These are phyloP conservation scores for Alternaria incomplexa DNA, from an alignment of 2,329 filamentous ascomycete genomes.

Conservation along the genomic window DNA sequence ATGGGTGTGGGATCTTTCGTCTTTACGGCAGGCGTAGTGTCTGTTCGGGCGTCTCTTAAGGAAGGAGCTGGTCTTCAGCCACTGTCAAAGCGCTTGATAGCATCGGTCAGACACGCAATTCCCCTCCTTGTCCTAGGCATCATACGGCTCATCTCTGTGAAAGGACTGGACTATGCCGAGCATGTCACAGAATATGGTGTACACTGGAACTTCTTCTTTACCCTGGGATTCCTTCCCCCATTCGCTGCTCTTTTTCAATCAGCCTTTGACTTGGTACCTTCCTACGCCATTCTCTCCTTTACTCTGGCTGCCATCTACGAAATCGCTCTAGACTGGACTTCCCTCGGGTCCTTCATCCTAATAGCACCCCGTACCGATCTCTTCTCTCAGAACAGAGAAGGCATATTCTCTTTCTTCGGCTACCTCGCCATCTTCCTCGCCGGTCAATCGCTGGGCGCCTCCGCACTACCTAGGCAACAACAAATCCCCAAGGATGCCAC, in stretches of 20 bases:
- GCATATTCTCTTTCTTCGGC: constrained; percentile 91
- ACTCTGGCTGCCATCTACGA: constrained; percentile 75
- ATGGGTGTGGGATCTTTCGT: constrained; percentile 97
- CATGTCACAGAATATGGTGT: constrained; percentile 98
- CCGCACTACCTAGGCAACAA: constrained; percentile 69
- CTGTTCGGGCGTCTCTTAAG: constrained; percentile 79
- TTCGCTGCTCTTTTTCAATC: constrained; percentile 86
- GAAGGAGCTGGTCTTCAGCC: constrained; percentile 61
- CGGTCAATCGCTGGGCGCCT: constrained; percentile 82
- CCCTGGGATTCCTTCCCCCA: constrained; percentile 83
- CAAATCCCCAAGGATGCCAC: constrained; percentile 53
- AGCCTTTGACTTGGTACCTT: constrained; percentile 71
- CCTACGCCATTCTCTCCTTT: constrained; percentile 77
- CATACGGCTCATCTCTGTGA: constrained; percentile 84
- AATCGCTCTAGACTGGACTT: constrained; percentile 71
- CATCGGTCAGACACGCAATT: constrained; percentile 78
- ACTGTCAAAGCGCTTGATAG: constrained; percentile 64
- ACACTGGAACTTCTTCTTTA: constrained; percentile 99
- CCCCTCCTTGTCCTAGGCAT: constrained; percentile 82
- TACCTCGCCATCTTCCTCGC: constrained; percentile 95
- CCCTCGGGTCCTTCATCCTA: constrained; percentile 82
- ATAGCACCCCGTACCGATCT: constrained; percentile 79
- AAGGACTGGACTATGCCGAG: constrained; percentile 93
- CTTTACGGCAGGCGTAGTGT: constrained; percentile 91
- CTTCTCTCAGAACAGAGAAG: constrained; percentile 90